These are phyloP conservation scores for Hypomontagnella monticulosa DNA, from an alignment of 495 filamentous ascomycete genomes.

Conservation along the genomic window DNA sequence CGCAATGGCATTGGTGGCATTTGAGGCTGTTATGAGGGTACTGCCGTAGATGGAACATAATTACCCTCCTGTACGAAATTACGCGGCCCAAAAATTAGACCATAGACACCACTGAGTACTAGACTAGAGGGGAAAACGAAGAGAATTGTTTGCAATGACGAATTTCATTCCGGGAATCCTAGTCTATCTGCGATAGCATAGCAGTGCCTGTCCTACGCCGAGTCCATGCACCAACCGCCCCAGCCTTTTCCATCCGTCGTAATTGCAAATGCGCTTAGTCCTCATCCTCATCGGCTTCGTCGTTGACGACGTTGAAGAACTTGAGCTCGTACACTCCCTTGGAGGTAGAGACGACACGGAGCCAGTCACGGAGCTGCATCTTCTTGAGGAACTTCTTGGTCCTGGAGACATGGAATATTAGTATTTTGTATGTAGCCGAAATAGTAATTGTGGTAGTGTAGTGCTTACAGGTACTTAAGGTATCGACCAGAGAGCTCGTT, in stretches of 20 bases:
- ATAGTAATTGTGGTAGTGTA: neutral
- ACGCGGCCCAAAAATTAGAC: neutral
- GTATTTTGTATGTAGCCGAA: neutral
- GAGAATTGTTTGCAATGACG: conserved; percentile 21
- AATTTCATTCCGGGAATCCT: conserved; percentile 33
- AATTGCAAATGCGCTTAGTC: conserved; percentile 68
- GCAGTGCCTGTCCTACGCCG: conserved; percentile 29
- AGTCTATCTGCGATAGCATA: conserved; percentile 36
- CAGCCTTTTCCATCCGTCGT: conserved; percentile 22
- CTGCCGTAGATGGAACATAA: conserved; percentile 65
- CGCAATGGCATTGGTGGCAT: conserved; percentile 90
- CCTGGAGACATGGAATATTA: conserved; percentile 57
- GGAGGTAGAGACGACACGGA: conserved; percentile 95
- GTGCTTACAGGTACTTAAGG: conserved; percentile 96
- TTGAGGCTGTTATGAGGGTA: conserved; percentile 88
- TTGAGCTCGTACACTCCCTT: conserved; percentile 98
- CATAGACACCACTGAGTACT: conserved; percentile 3
- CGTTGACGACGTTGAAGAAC: conserved; percentile 99
- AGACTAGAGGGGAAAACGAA: neutral
- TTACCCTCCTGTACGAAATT: conserved; percentile 1
- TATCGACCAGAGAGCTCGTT: conserved; percentile 98
- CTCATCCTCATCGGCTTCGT: conserved; percentile 95
- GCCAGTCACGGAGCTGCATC: conserved; percentile 99
- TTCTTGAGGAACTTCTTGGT: conserved; percentile 99
- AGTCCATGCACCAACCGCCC: conserved; percentile 29